A percentile compares a stretch with the other conserved stretches of the same genome.
Evolutionary conservation across 768 basidiomycete genomes (phyloP).

Genomic region (Macrocybe gigantea): DNA sequence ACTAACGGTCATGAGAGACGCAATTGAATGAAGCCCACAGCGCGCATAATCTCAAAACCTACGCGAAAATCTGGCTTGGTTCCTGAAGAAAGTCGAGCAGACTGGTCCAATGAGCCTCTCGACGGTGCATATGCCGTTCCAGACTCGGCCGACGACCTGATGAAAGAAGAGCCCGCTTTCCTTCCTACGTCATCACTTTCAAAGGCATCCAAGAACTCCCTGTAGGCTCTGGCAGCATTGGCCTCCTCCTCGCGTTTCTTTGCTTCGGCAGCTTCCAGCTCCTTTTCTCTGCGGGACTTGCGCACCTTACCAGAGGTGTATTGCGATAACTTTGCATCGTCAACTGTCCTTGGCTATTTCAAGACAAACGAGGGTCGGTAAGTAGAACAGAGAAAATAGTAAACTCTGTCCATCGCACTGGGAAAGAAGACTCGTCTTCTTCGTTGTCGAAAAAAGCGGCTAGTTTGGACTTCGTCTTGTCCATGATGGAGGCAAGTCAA

Average conservation of each 20-base stretch:
- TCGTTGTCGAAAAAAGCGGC: constrained; percentile 83
- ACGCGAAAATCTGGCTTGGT: too few relatives aligned
- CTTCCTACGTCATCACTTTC: constrained; percentile 60
- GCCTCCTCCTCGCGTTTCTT: constrained; percentile 84
- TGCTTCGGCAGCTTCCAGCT: constrained; percentile 87
- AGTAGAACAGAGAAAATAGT: constrained; percentile 51
- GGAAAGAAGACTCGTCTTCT: constrained; percentile 80
- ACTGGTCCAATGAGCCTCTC: constrained; percentile 8
- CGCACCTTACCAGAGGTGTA: constrained; percentile 82
- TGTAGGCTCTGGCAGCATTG: constrained; percentile 70
- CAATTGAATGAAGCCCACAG: background rate
- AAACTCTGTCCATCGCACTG: constrained; percentile 86
- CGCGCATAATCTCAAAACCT: too few relatives aligned
- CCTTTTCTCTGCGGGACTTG: constrained; percentile 89
- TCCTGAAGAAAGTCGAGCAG: too few relatives aligned
- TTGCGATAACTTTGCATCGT: constrained; percentile 79
- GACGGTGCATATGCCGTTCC: constrained; percentile 42
- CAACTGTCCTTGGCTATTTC: constrained; percentile 77
- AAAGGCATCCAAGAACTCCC: constrained; percentile 81
- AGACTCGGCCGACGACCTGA: constrained; percentile 55
- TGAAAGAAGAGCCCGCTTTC: constrained; percentile 47
- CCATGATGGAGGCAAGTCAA: constrained; percentile 32
- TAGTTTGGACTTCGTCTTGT: constrained; percentile 61
- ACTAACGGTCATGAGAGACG: constrained; percentile 22
- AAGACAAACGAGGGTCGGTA: constrained; percentile 46